Conservation (phyloP, 495 filamentous ascomycete genomes). For the Terfezia boudieri region DNA sequence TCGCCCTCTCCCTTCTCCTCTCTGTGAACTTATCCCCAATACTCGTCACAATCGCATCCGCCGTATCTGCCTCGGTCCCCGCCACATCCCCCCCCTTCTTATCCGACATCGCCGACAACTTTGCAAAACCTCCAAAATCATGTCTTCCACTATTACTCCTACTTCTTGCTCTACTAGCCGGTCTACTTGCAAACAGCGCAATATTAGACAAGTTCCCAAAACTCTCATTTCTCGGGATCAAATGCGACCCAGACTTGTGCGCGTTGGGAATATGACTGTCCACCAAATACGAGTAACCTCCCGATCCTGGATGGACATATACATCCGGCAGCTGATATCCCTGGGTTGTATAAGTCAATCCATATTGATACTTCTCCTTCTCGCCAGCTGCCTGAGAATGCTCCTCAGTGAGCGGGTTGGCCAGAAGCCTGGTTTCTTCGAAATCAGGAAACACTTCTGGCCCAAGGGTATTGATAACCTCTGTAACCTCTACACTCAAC, state of each 20-base stretch:
- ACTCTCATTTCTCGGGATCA: slow-evolving; percentile 68
- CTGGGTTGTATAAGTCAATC: not conserved
- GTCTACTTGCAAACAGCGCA: slow-evolving; percentile 71
- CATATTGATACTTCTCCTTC: slow-evolving; percentile 5
- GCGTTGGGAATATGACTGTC: slow-evolving; percentile 1
- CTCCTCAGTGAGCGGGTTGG: slow-evolving; percentile 6
- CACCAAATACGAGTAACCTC: slow-evolving; percentile 5
- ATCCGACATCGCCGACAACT: slow-evolving; percentile 44
- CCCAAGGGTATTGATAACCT: slow-evolving; percentile 82
- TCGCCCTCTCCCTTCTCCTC: slow-evolving; percentile 46
- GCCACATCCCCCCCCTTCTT: not conserved
- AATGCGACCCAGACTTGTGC: not conserved
- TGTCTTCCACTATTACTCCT: slow-evolving; percentile 37
- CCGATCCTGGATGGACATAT: slow-evolving; percentile 3
- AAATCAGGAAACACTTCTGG: slow-evolving; percentile 97
- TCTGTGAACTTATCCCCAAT: slow-evolving; percentile 80
- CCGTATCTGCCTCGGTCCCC: slow-evolving; percentile 34
- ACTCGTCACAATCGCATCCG: slow-evolving; percentile 63
- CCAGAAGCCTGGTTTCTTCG: slow-evolving; percentile 24
- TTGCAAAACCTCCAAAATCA: slow-evolving; percentile 31
- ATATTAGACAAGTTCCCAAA: slow-evolving; percentile 72
- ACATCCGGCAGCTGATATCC: not conserved
- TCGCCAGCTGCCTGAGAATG: slow-evolving; percentile 10
- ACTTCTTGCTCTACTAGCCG: slow-evolving; percentile 45
- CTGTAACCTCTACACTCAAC: slow-evolving; percentile 62